Evolutionary conservation across 2,329 filamentous ascomycete species (phyloP), one percentile per base, ranked within the genome.

Genomic region (Microthyrium microscopicum): DNA sequence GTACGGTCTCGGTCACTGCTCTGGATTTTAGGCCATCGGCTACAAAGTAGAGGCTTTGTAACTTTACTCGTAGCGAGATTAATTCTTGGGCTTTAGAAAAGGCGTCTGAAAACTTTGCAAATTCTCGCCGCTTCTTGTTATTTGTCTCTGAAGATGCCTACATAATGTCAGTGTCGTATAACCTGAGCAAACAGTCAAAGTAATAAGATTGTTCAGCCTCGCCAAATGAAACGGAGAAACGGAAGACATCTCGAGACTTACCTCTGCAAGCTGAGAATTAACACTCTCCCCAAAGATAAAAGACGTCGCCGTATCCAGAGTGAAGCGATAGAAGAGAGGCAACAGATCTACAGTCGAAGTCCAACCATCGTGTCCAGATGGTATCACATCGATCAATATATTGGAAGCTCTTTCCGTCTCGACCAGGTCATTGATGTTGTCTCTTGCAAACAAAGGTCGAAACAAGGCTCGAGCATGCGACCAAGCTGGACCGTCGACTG

Each of bases 271-370:
- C 30, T 51, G 43, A 16, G 46, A 45, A 6, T 46, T 40, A 8
- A 47, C 40, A 4, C 40, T 47, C 29, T 49, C 42, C 12, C 52
- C 52, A 32, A 54, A 52, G 7, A 55, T 41, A 34, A 54, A 54
- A 5, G 48, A 46, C 5, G 46, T 51, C n/a, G 50, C 51, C 0
- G 51, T 55, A 36, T 61, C 54, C 2, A 60, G 40, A 4, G 55
- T 58, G 6, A 47, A 43, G 20, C 35, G 39, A 41, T 51, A 53
- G 29, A 59, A 41, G 4, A 50, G 37, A 2, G 44, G 43, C 30
- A 39, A 39, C 20, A 53, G 20, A 32, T 52, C 44, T 7, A 42
- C 16, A n/a, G 15, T 16, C 20, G 18, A 35, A 9, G 36, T 39
- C 35, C 37, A 39, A 11, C 37, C 37, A 20, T 38, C 36, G 11